Base-by-base conservation (phyloP, 2,329 filamentous ascomycete species). In the Trichoderma sp. region DNA sequence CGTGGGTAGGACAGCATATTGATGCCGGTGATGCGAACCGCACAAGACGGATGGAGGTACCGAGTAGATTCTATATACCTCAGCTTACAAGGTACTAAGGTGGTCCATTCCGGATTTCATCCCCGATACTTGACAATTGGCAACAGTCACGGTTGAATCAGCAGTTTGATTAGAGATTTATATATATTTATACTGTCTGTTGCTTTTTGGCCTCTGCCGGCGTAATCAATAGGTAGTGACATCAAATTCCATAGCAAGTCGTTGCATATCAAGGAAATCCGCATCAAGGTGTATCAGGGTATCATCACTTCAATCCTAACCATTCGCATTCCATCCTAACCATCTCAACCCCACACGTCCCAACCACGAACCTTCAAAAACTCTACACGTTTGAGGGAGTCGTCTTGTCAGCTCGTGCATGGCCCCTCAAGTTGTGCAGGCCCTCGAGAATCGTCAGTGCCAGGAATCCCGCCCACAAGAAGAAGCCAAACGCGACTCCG, bases 401-500 rank as follows among this genome's bases (percentile, higher is more conserved):
- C 17, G 60, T 42, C 54, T 72, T 71, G 35, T 70, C 74, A 17
- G 77, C 77, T 15, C 73, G 74, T 5, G 74, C 75, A 22, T 75
- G 72, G 64, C 73, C 73, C 25, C 76, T 79, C 53, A 83, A 75
- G 37, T 78, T 78, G 66, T 80, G 79, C 45, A 86, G 71, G 4
- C 77, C 78, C 69, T 86, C 84, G 64, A 86, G 74, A 42, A 81
- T 78, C 35, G 82, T 77, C 7, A 87, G 77, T 57, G 78, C 81
- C 7, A 78, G 80, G 73, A 86, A 85, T 67, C 84, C 77, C 54
- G 77, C 80, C 83, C 84, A 92, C 64, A 87, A 82, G 74, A 91
- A 86, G 72, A 89, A 91, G 6, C 84, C 88, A 73, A 92, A 89
- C 0, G 86, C 90, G 9, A 87, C 83, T 2, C 86, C 87, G 4